These are phyloP conservation scores for Climacium dendroides DNA, from an alignment of 225 moss, liverwort and hornwort genomes.

Conservation along the genomic window DNA sequence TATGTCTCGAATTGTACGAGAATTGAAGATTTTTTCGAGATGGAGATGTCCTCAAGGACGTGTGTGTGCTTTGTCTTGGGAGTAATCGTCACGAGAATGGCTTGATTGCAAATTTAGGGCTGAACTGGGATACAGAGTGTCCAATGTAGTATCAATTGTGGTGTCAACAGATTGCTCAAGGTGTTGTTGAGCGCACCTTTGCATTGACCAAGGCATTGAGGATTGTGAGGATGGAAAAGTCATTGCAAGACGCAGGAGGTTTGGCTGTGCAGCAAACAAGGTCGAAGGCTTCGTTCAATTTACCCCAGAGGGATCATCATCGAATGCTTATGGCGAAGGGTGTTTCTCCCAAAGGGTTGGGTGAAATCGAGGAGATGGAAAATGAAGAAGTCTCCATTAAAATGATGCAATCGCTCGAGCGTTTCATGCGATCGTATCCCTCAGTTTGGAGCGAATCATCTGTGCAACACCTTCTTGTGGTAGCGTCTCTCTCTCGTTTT, in stretches of 20 bases:
- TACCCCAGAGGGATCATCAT: not conserved
- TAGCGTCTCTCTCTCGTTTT: not conserved
- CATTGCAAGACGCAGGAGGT: not conserved
- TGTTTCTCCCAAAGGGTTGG: not conserved
- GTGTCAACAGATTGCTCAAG: not conserved
- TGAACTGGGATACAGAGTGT: not conserved
- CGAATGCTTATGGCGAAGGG: not conserved
- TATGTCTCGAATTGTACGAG: not conserved
- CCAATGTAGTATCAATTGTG: not conserved
- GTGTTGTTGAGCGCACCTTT: not conserved
- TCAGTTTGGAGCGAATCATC: slow-evolving; percentile 19
- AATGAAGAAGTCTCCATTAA: slow-evolving; percentile 17
- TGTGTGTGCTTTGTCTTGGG: not conserved
- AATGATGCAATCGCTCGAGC: slow-evolving; percentile 22
- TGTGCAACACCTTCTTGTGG: slow-evolving; percentile 27
- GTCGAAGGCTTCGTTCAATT: not conserved
- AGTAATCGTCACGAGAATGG: not conserved
- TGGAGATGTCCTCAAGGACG: not conserved
- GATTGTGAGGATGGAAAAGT: not conserved
- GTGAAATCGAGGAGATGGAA: slow-evolving; percentile 23
- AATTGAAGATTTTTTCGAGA: not conserved
- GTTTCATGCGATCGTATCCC: slow-evolving; percentile 26
- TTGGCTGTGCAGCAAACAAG: not conserved
- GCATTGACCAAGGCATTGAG: not conserved
- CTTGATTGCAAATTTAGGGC: not conserved